Conservation (phyloP, 176 grass and related monocot genomes). For the Aechmea fasciata region DNA sequence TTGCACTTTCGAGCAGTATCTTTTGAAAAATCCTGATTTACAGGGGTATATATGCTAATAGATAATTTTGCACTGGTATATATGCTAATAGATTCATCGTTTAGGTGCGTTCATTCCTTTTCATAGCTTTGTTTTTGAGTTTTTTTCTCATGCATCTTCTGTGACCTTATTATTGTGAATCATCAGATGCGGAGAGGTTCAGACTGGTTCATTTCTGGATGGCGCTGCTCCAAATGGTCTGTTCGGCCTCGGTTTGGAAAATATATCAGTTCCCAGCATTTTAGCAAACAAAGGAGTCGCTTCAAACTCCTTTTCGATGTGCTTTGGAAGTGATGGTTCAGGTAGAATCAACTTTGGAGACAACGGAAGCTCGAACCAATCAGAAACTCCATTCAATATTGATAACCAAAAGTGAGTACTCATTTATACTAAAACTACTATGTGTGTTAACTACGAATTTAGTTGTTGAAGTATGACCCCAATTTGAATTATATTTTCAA, state of each 20-base stretch:
- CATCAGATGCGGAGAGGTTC: conserved; percentile 69
- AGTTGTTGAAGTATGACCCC: no score
- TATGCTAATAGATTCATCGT: no score
- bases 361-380: conserved; percentile 64
- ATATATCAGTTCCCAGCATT: conserved; percentile 63
- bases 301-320: conserved; percentile 90
- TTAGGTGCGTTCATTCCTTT: background rate
- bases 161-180: conserved; percentile 9
- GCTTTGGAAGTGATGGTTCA: conserved; percentile 47
- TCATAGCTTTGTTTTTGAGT: background rate
- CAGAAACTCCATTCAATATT: conserved; percentile 64
- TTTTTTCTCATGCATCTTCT: background rate
- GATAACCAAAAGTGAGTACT: conserved; percentile 42
- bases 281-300: conserved; percentile 57
- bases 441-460: no score
- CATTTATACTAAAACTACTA: no score
- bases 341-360: conserved; percentile 96
- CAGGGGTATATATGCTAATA: no score
- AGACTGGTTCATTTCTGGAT: conserved; percentile 71
- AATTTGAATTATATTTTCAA: background rate
- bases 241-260: conserved; percentile 77
- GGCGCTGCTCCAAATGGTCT: conserved; percentile 68
- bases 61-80: no score
- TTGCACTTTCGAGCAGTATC: no score
- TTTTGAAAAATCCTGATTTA: no score